Conservation (phyloP, 495 filamentous ascomycete genomes). For the Penicillium cosmopolitanum region DNA sequence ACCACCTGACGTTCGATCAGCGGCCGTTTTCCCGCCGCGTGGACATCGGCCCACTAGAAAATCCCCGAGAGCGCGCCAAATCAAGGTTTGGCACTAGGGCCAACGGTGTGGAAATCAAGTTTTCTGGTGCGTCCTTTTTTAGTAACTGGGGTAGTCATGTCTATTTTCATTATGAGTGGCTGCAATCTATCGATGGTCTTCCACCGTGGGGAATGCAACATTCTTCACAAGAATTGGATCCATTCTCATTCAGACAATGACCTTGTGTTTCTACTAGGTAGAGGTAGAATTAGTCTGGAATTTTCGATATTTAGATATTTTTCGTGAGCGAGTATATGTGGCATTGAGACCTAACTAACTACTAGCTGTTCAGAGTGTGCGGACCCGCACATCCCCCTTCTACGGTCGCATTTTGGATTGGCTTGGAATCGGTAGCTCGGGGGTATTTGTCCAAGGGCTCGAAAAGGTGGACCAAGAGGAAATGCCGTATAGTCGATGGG, state of each 20-base stretch:
- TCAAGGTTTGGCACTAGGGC: constrained; percentile 11
- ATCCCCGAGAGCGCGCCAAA: constrained; percentile 16
- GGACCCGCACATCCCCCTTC: not conserved
- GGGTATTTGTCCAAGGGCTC: not conserved
- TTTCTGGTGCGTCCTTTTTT: constrained; percentile 8
- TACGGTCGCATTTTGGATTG: not conserved
- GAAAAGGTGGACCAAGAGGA: not conserved
- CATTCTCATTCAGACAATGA: not conserved
- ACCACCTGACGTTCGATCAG: constrained; percentile 12
- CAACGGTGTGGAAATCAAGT: constrained; percentile 23
- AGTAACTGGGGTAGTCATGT: constrained; percentile 1
- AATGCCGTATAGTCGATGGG: not conserved
- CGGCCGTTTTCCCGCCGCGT: constrained; percentile 13
- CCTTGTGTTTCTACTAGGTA: too few relatives aligned
- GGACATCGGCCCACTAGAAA: constrained; percentile 14
- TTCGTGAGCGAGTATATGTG: too few relatives aligned
- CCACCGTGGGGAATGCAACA: not conserved
- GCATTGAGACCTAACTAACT: too few relatives aligned
- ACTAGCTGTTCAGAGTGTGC: too few relatives aligned
- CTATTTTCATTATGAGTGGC: not conserved
- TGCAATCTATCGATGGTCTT: not conserved
- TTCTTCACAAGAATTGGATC: not conserved
- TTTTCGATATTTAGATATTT: too few relatives aligned
- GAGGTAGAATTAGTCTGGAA: too few relatives aligned
- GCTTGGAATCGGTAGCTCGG: not conserved